phyloP scores from a whole-genome alignment of 106 monocot genomes.

The Acorus calamus region DNA sequence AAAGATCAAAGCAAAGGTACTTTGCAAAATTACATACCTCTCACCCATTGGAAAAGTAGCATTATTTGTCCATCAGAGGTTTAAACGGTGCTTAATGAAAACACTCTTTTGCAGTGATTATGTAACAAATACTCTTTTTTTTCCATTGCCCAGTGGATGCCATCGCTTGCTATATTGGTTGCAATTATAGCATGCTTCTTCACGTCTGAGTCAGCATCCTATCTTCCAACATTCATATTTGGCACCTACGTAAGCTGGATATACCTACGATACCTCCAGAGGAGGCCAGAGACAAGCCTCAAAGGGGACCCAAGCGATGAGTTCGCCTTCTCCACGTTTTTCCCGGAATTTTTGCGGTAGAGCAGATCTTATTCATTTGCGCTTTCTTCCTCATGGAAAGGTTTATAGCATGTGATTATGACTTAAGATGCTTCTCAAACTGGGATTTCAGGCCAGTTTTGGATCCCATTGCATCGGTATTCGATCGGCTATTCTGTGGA shows the following conservation, averaged over 20 bases:
- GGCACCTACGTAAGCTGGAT: slow-evolving; percentile 88
- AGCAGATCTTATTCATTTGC: not conserved
- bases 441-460: slow-evolving; percentile 49
- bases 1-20: slow-evolving; percentile 78
- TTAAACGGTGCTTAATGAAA: too few relatives aligned
- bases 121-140: not conserved
- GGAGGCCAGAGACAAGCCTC: slow-evolving; percentile 70
- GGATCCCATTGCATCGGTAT: slow-evolving; percentile 74
- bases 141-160: slow-evolving; percentile 55
- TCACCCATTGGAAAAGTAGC: not conserved
- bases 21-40: not conserved
- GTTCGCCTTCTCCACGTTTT: slow-evolving; percentile 85
- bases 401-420: not conserved
- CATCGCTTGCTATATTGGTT: slow-evolving; percentile 49
- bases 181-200: slow-evolving; percentile 59
- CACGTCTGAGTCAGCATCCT: slow-evolving; percentile 31
- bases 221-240: slow-evolving; percentile 71
- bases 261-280: slow-evolving; percentile 91
- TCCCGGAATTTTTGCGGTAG: slow-evolving; percentile 79
- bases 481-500: slow-evolving; percentile 72
- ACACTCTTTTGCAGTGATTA: too few relatives aligned
- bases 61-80: too few relatives aligned
- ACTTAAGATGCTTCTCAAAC: slow-evolving; percentile 1
- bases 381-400: not conserved
- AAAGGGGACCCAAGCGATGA: slow-evolving; percentile 97